Evolutionary conservation across 768 basidiomycete species (phyloP), one percentile per base, ranked within the genome.

Genomic region (Boletus reticulatus): DNA sequence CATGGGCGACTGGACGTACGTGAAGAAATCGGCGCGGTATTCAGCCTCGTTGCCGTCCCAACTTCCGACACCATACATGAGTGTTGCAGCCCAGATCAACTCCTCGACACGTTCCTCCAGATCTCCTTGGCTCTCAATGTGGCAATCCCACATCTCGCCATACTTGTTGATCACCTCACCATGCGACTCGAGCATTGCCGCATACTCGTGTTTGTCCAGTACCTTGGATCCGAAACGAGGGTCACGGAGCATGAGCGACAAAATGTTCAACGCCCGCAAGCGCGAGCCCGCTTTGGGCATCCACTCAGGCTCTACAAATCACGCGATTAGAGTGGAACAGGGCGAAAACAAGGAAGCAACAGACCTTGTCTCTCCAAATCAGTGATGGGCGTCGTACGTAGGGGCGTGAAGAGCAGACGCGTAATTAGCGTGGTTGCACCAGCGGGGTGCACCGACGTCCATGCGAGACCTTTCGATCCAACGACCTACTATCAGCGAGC

Each of bases 11-110:
- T 59, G 49, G 12, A 75, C 85, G 59, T 59, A 88, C 85, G 75
- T 65, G 75, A 84, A 82, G 70, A 90, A 88, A 60, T 89, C 85
- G 1, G 83, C 84, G 45, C 79, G 78, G 72, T 85, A 87, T 49
- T 67, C 62, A 9, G 36, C 56, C 29, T 59, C 59, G 22, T 54
- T 52, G 37, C 63, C 64, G 4, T 74, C 71, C 77, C 80, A 85
- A 32, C 83, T 85, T 36, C 77, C 78, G 24, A 86, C 73, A 0
- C 80, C 85, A 59, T 84, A 90, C 51, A 87, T 75, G n/a, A 87
- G 63, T 0, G 72, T 72, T 48, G 75, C 76, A 45, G 76, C 73
- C 82, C 84, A 90, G 9, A 73, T 66, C 12, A 92, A 67, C 64
- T 91, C 87, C 62, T 85, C 84, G 12, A 87, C 70, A 64, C 84